Evolutionary conservation across 129 eudicot species (phyloP), one percentile per base, ranked within the genome.

Genomic region (Ambrosia artemisiifolia): DNA sequence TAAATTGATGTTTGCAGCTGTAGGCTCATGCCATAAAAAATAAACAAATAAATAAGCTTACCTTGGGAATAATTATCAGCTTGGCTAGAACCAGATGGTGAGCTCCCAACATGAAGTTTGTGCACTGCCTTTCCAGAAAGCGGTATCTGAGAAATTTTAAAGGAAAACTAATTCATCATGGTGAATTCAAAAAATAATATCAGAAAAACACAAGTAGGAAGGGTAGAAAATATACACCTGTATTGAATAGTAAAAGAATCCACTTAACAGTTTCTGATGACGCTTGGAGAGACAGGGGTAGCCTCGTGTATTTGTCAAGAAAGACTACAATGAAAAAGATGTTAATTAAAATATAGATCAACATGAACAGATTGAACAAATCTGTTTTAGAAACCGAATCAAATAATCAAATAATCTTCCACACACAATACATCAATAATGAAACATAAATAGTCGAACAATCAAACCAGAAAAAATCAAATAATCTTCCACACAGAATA

Each of bases 231-330:
- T 36, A 49, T 10, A 18, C 77, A 95, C 99, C 96, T 95, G 99
- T 75, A 95, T 64, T 59, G 99, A 90, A 67, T 88, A 86, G 79
- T 90, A 76, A 74, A 90, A 95, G 82, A 88, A 95, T 42, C 75
- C 79, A 20, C 88, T 83, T 69, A 85, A 67, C 59, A 90, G 83
- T 57, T 77, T 86, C 71, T 95, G 99, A 81, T 90, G 97, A 47
- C 91, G 96, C 76, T 81, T 95, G 43, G 99, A 86, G 20, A 95
- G 80, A 79, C 97, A 95, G 17, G 97, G 99, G 75, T 84, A 83
- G 34, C 97, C 96, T 38, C 87, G 88, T 38, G 87, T 78, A 74
- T 95, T 95, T 60, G 97, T 88, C 36, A 95, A 73, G 70, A 90
- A 95, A 81, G 94, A 71, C 99, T 95, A 86, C 34, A 54, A 78